Percentiles rank a stretch among this genome's conserved stretches.
Evolutionary conservation across 352 stramenopile genomes (phyloP).

Genomic region (Phytophthora multivora): DNA sequence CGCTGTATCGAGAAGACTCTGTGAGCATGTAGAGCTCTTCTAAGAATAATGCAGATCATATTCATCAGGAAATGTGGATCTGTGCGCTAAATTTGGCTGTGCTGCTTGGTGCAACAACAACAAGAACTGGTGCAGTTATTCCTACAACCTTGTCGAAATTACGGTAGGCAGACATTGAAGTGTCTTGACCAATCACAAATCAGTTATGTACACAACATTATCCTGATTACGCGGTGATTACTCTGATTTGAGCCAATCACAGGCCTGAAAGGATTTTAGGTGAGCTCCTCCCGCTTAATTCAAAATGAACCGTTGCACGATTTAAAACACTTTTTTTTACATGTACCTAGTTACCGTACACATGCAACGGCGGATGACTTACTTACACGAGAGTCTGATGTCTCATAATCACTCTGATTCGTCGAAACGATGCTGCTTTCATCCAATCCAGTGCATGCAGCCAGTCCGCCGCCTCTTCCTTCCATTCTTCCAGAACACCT

Average conservation of each 20-base stretch:
- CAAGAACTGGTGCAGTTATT: too few relatives aligned
- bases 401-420: slow-evolving; percentile 8
- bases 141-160: too few relatives aligned
- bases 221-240: slow-evolving; percentile 1
- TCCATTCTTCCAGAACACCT: slow-evolving; percentile 20
- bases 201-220: not conserved
- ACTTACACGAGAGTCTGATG: slow-evolving; percentile 2
- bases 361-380: not conserved
- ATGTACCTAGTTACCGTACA: too few relatives aligned
- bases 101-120: too few relatives aligned
- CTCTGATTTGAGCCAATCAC: slow-evolving; percentile 3
- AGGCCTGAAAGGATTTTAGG: too few relatives aligned
- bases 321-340: not conserved
- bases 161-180: too few relatives aligned
- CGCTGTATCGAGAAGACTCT: too few relatives aligned
- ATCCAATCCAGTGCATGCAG: slow-evolving; percentile 1
- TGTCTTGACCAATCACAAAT: not conserved
- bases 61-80: too few relatives aligned
- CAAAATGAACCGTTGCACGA: not conserved
- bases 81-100: too few relatives aligned
- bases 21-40: too few relatives aligned
- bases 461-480: slow-evolving; percentile 1
- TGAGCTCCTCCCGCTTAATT: not conserved
- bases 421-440: not conserved
- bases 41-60: too few relatives aligned